These are phyloP conservation scores for Cryptococcus floricola DNA, from an alignment of 1,284 basidiomycete genomes.

Conservation along the genomic window DNA sequence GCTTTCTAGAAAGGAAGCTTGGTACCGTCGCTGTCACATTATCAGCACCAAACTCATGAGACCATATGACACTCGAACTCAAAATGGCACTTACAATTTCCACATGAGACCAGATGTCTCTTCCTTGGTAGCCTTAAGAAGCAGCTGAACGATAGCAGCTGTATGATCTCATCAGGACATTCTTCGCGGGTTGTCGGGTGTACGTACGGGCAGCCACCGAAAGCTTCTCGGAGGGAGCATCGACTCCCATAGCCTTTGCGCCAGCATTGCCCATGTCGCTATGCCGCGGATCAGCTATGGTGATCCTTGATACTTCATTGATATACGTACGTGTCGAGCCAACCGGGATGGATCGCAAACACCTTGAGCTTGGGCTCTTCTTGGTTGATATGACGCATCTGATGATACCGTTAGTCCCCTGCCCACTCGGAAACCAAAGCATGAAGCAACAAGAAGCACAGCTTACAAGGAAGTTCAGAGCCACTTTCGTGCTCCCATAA, in stretches of 20 bases:
- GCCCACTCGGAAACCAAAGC: too few relatives aligned
- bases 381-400: neutral
- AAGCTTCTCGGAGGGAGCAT: neutral
- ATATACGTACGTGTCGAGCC: slow-evolving; percentile 2
- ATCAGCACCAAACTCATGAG: too few relatives aligned
- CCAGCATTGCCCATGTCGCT: neutral
- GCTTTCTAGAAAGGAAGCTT: too few relatives aligned
- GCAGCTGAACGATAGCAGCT: too few relatives aligned
- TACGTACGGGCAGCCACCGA: neutral
- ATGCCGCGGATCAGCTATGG: neutral
- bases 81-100: too few relatives aligned
- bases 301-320: neutral
- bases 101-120: too few relatives aligned
- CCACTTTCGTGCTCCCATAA: slow-evolving; percentile 13
- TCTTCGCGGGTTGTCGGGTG: neutral
- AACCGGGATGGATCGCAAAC: slow-evolving; percentile 6
- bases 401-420: neutral
- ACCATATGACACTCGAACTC: too few relatives aligned
- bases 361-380: slow-evolving; percentile 6
- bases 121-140: too few relatives aligned
- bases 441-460: neutral
- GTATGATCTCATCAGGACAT: too few relatives aligned
- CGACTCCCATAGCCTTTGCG: neutral
- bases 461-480: slow-evolving; percentile 6
- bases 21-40: too few relatives aligned